Conservation (phyloP, 2,329 filamentous ascomycete species). For the Xylaria sp. region DNA sequence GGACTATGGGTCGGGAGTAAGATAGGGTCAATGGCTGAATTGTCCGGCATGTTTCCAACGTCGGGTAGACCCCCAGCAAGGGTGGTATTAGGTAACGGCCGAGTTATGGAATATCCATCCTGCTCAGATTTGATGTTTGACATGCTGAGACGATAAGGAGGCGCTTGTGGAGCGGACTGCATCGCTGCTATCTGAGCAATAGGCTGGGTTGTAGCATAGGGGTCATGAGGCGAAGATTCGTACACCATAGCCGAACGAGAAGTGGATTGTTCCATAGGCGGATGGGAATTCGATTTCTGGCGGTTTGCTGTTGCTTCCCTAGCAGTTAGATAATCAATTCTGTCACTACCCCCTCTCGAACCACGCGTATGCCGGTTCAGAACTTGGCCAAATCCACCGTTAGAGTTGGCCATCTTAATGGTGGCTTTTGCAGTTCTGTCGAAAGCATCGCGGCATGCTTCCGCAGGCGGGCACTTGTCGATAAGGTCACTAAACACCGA, state of each 20-base stretch:
- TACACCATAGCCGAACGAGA: slow-evolving; percentile 42
- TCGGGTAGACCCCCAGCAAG: slow-evolving; percentile 55
- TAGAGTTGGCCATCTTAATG: slow-evolving; percentile 92
- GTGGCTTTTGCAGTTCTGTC: slow-evolving; percentile 95
- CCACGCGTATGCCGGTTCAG: slow-evolving; percentile 47
- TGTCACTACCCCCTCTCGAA: slow-evolving; percentile 44
- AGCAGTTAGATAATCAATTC: slow-evolving; percentile 47
- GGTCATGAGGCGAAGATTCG: slow-evolving; percentile 41
- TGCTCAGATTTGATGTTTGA: slow-evolving; percentile 53
- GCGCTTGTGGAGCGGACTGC: slow-evolving; percentile 40
- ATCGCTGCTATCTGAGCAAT: slow-evolving; percentile 43
- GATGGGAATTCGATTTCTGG: slow-evolving; percentile 40
- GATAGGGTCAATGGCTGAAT: slow-evolving; percentile 56
- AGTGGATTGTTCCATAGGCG: slow-evolving; percentile 40
- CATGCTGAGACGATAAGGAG: slow-evolving; percentile 48
- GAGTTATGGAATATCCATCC: slow-evolving; percentile 54
- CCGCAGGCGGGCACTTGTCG: slow-evolving; percentile 93
- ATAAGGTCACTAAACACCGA: slow-evolving; percentile 92
- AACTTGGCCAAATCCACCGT: slow-evolving; percentile 77
- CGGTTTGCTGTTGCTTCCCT: slow-evolving; percentile 50
- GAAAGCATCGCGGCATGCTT: slow-evolving; percentile 94
- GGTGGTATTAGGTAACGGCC: slow-evolving; percentile 55
- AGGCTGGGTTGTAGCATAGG: slow-evolving; percentile 42
- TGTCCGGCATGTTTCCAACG: slow-evolving; percentile 50
- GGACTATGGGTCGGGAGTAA: slow-evolving; percentile 60